A percentile compares a stretch with the other conserved stretches of the same genome.
Evolutionary conservation across 768 basidiomycete genomes (phyloP).

Genomic region (Macrolepiota fuliginosa): DNA sequence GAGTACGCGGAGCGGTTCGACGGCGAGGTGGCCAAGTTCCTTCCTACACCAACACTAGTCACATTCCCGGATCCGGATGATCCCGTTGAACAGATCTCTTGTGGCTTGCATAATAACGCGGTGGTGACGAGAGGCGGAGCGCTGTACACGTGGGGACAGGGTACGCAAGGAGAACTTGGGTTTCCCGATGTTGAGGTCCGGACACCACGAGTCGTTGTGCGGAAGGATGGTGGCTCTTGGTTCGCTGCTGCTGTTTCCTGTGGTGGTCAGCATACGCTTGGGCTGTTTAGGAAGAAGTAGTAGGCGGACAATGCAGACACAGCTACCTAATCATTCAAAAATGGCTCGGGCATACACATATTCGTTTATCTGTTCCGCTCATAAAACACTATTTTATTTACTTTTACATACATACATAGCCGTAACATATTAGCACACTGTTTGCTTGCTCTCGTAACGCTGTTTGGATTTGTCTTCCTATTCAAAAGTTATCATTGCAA

Average conservation of each 20-base stretch:
- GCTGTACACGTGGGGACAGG: constrained; percentile 76
- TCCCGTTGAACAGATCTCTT: constrained; percentile 61
- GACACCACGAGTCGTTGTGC: constrained; percentile 67
- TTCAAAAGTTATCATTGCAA: not conserved
- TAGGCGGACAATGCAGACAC: constrained; percentile 8
- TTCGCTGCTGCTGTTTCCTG: constrained; percentile 63
- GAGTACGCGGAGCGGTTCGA: constrained; percentile 43
- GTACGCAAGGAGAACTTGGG: constrained; percentile 75
- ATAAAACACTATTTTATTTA: not conserved
- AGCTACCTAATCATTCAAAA: not conserved
- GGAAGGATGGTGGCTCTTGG: constrained; percentile 71
- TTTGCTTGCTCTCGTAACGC: not conserved
- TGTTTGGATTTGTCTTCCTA: not conserved
- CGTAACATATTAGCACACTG: not conserved
- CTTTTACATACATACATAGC: constrained; percentile 3
- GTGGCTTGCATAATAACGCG: constrained; percentile 72
- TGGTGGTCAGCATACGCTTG: constrained; percentile 78
- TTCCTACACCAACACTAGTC: constrained; percentile 64
- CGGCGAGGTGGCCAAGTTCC: constrained; percentile 46
- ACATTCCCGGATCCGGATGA: constrained; percentile 63
- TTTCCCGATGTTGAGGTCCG: constrained; percentile 56
- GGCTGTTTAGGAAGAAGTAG: constrained; percentile 64
- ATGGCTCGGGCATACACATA: not conserved
- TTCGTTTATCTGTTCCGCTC: not conserved
- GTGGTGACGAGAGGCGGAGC: constrained; percentile 67